phyloP scores from a whole-genome alignment of 768 basidiomycete genomes.

The Kwoniella mangroviensis region DNA sequence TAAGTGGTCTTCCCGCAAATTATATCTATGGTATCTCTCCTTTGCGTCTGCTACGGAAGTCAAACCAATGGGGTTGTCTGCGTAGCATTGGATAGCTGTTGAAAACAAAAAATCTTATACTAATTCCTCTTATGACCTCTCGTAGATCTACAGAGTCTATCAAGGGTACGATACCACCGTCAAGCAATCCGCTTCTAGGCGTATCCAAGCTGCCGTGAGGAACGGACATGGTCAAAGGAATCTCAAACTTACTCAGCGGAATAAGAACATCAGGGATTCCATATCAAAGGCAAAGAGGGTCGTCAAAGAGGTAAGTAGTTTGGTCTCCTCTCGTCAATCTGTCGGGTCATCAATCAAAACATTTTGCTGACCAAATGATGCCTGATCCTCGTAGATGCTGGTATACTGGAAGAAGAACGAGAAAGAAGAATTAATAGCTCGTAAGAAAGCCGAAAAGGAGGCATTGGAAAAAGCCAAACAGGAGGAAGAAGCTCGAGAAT shows the following conservation, averaged over 20 bases:
- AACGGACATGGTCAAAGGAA: conserved; percentile 37
- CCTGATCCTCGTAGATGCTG: conserved; percentile 69
- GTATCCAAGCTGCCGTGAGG: conserved; percentile 36
- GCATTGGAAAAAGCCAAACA: conserved; percentile 61
- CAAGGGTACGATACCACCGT: conserved; percentile 40
- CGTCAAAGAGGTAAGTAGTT: conserved; percentile 43
- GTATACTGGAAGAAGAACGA: conserved; percentile 98
- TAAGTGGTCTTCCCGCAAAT: conserved; percentile 13
- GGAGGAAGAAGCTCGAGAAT: conserved; percentile 68
- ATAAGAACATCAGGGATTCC: conserved; percentile 44
- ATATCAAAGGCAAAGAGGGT: conserved; percentile 44
- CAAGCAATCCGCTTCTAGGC: conserved; percentile 30
- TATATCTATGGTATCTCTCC: not conserved
- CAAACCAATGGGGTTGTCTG: too few species aligned
- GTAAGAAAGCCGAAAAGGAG: conserved; percentile 93
- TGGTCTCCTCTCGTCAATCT: not conserved
- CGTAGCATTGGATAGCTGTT: not conserved
- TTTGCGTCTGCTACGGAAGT: too few species aligned
- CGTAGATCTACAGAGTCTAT: conserved; percentile 45
- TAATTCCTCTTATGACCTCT: not conserved
- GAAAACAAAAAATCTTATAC: not conserved
- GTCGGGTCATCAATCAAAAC: too few species aligned
- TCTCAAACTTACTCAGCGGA: conserved; percentile 36
- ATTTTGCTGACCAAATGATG: not conserved
- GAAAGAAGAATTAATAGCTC: conserved; percentile 89